phyloP scores from a whole-genome alignment of 495 filamentous ascomycete species.

The Penicillium argentinense region DNA sequence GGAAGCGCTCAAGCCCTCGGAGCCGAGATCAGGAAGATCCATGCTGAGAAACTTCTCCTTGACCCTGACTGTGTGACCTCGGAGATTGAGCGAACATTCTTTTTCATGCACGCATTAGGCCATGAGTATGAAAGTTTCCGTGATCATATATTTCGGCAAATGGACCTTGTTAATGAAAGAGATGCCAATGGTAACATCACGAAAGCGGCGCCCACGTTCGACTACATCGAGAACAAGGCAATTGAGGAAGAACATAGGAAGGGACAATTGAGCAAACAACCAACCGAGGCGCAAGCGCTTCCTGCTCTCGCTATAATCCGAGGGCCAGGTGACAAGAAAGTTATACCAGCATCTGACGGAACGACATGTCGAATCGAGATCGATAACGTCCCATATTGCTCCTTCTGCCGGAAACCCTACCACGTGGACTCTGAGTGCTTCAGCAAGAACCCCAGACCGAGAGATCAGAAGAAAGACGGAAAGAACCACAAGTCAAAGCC shows the following conservation, averaged over 20 bases:
- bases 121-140: conserved; percentile 15
- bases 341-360: conserved; percentile 10
- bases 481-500: conserved; percentile 5
- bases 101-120: conserved; percentile 11
- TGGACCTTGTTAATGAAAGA: conserved; percentile 15
- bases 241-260: conserved; percentile 19
- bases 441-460: conserved; percentile 13
- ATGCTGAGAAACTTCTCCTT: conserved; percentile 14
- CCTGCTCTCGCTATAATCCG: conserved; percentile 10
- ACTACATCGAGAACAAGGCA: conserved; percentile 20
- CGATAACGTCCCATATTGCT: conserved; percentile 11
- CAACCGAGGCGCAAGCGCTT: conserved; percentile 10
- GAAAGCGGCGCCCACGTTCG: conserved; percentile 12
- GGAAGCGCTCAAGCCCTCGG: conserved; percentile 13
- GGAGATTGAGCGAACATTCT: conserved; percentile 17
- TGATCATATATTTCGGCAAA: conserved; percentile 15
- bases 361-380: conserved; percentile 15
- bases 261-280: conserved; percentile 13
- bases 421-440: conserved; percentile 10
- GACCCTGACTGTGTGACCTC: conserved; percentile 13
- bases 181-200: conserved; percentile 11
- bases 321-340: conserved; percentile 6
- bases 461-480: conserved; percentile 2
- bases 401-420: conserved; percentile 15
- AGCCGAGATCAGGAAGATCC: conserved; percentile 13